phyloP scores from a whole-genome alignment of 768 basidiomycete genomes.

The Tylopilus sp. region DNA sequence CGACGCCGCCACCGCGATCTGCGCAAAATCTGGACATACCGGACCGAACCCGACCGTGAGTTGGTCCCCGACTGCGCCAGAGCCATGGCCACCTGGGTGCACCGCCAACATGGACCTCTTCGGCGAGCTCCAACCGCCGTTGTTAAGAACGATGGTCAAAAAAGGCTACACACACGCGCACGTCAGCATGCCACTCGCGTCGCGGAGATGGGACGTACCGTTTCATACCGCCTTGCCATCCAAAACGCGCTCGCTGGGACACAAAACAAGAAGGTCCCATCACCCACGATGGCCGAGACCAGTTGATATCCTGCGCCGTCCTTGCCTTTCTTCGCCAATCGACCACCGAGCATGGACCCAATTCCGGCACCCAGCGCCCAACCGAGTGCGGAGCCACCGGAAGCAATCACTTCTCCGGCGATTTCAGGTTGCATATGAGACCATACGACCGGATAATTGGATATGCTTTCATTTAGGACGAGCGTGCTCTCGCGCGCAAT shows the following conservation, averaged over 20 bases:
- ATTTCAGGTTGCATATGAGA: constrained; percentile 50
- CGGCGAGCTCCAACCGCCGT: constrained; percentile 69
- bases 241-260: constrained; percentile 66
- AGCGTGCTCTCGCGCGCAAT: constrained; percentile 41
- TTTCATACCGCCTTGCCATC: constrained; percentile 68
- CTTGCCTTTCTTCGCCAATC: constrained; percentile 20
- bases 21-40: constrained; percentile 53
- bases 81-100: constrained; percentile 56
- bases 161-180: constrained; percentile 56
- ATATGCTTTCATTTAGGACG: constrained; percentile 62
- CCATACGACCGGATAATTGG: constrained; percentile 54
- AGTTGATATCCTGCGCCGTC: constrained; percentile 43
- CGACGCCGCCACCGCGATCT: constrained; percentile 65
- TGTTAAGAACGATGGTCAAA: constrained; percentile 67
- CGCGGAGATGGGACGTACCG: constrained; percentile 37
- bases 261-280: constrained; percentile 66
- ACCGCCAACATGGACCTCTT: constrained; percentile 62
- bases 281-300: constrained; percentile 58
- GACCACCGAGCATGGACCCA: constrained; percentile 50
- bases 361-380: constrained; percentile 66
- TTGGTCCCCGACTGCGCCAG: constrained; percentile 39
- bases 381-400: constrained; percentile 65
- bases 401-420: constrained; percentile 49
- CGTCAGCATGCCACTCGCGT: neutral
- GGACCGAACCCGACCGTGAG: constrained; percentile 68